These are phyloP conservation scores for Microbotryum violaceum DNA, from an alignment of 1,284 basidiomycete genomes.

Conservation along the genomic window DNA sequence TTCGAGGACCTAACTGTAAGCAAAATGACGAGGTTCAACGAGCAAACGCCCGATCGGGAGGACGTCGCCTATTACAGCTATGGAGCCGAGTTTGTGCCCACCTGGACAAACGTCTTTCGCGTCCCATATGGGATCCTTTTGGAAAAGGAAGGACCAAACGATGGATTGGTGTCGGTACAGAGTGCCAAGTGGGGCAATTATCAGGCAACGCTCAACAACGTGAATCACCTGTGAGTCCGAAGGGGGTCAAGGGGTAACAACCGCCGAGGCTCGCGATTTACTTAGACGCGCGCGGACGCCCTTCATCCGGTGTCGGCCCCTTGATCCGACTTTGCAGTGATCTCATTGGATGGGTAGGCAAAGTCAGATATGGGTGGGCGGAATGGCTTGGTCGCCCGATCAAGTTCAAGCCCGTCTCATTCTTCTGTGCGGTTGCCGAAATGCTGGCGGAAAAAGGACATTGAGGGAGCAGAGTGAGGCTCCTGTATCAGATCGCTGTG, in stretches of 20 bases:
- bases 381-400: slow-evolving; percentile 80
- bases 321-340: slow-evolving; percentile 6
- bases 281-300: neutral
- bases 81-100: slow-evolving; percentile 82
- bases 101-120: slow-evolving; percentile 51
- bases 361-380: slow-evolving; percentile 68
- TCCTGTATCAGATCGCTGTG: too few species aligned
- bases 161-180: slow-evolving; percentile 76
- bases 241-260: slow-evolving; percentile 19
- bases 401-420: slow-evolving; percentile 46
- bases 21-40: slow-evolving; percentile 81
- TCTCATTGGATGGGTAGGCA: slow-evolving; percentile 46
- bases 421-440: slow-evolving; percentile 27
- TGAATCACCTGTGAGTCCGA: slow-evolving; percentile 85
- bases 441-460: slow-evolving; percentile 29
- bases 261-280: neutral
- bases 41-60: slow-evolving; percentile 65
- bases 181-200: slow-evolving; percentile 67
- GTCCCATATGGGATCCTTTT: slow-evolving; percentile 68
- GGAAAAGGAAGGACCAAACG: slow-evolving; percentile 70
- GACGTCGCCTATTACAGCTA: slow-evolving; percentile 83
- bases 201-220: slow-evolving; percentile 68
- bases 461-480: neutral
- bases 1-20: slow-evolving; percentile 73
- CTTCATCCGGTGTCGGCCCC: neutral